Evolutionary conservation across 768 basidiomycete species (phyloP), one percentile per base, ranked within the genome.

Genomic region (Lactifluus subvellereus): DNA sequence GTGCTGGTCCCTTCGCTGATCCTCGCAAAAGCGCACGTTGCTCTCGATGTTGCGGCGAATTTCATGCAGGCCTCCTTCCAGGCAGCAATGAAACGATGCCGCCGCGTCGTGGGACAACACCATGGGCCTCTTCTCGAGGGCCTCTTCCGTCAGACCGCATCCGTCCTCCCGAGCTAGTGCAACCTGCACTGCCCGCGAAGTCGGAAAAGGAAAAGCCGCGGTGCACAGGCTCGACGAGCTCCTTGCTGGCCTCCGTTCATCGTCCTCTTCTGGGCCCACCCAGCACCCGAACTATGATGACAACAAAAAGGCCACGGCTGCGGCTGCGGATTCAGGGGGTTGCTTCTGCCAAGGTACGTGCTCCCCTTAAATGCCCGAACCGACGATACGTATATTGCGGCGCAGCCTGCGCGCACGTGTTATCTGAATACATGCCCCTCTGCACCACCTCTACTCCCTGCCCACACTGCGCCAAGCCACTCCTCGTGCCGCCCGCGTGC

Each of bases 291-390:
- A 32, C 27, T n/a, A 42, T 11, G 20, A 54, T 20, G 10, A 14
- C 11, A 32, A 55, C 7, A 37, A 52, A 16, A n/a, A 27, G 27
- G 27, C 27, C 27, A 27, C 27, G 27, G 16, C 14, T 1, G 11
- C 60, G 7, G 53, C 13, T 40, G 11, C 9, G 11, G 40, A 57
- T 37, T 27, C 4, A 13, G 65, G 38, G 3, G 55, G 48, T 4
- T 67, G 65, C 37, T 67, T 67, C 51, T 66, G 67, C 58, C 60
- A 67, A n/a, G 67, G 67, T 67, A 49, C 50, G 60, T 40, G 6
- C 42, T 13, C 7, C 11, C 42, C 2, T 43, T 43, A 43, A 16
- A 18, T 43, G 14, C 42, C 14, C 42, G 3, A 16, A 16, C 16
- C 42, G 42, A 14, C 18, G 42, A 40, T 40, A 43, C 18, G 16